These are phyloP conservation scores for Phoenix roebelenii DNA, from an alignment of 176 grass and related monocot genomes.

Conservation along the genomic window DNA sequence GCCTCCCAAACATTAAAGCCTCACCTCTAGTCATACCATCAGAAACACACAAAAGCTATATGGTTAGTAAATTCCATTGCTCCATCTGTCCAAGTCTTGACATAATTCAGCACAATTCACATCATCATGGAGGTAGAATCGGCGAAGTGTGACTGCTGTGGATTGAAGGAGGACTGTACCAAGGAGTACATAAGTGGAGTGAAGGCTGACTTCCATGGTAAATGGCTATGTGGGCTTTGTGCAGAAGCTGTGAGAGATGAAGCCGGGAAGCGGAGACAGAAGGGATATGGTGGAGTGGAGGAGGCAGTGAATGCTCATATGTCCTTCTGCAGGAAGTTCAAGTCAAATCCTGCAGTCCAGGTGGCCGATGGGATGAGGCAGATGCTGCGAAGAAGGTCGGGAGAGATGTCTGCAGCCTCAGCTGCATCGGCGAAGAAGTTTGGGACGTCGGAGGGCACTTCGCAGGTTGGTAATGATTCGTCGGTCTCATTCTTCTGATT, in stretches of 20 bases:
- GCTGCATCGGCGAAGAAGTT: too few relatives aligned
- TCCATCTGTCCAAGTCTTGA: too few relatives aligned
- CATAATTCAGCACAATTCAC: too few relatives aligned
- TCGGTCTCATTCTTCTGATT: too few relatives aligned
- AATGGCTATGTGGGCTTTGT: conserved; percentile 83
- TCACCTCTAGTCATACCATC: too few relatives aligned
- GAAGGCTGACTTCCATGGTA: conserved; percentile 37
- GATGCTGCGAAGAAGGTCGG: conserved; percentile 47
- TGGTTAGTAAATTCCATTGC: too few relatives aligned
- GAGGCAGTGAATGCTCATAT: conserved; percentile 61
- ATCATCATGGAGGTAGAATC: conserved; percentile 32
- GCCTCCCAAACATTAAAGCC: too few relatives aligned
- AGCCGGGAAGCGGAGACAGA: conserved; percentile 25
- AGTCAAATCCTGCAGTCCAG: conserved; percentile 37
- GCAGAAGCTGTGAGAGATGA: conserved; percentile 71
- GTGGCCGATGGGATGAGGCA: conserved; percentile 82
- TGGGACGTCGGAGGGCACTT: too few relatives aligned
- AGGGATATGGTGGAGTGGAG: conserved; percentile 18
- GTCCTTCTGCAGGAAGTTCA: conserved; percentile 59
- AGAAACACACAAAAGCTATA: too few relatives aligned
- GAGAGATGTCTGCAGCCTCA: conserved; percentile 4
- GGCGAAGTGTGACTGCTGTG: conserved; percentile 71
- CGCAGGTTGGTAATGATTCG: too few relatives aligned
- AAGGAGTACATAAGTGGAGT: conserved; percentile 50
- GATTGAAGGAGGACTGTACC: conserved; percentile 75